A percentile compares a stretch with the other conserved stretches of the same genome.
Conservation (phyloP, 2,329 filamentous ascomycete genomes). For the Pseudomassariella vexata region DNA sequence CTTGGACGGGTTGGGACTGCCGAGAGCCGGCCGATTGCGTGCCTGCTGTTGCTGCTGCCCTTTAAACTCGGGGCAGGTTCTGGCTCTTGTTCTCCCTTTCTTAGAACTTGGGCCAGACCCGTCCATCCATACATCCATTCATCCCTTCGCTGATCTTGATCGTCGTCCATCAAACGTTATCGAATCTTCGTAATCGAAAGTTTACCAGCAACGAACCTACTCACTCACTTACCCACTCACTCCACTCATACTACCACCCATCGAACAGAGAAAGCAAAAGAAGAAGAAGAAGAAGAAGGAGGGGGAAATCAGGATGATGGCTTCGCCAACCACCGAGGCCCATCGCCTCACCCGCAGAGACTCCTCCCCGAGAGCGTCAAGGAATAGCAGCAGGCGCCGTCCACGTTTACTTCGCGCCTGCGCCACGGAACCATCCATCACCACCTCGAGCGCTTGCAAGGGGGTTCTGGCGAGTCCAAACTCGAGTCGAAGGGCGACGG, state of each 20-base stretch:
- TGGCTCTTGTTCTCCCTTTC: no score
- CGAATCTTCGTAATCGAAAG: no score
- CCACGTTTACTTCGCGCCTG: conserved; percentile 49
- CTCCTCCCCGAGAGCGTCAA: conserved; percentile 32
- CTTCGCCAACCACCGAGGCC: conserved; percentile 28
- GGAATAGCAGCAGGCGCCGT: conserved; percentile 31
- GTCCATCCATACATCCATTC: no score
- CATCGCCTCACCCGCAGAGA: conserved; percentile 30
- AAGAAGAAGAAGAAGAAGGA: background rate
- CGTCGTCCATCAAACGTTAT: no score
- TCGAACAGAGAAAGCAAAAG: background rate
- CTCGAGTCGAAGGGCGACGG: conserved; percentile 44
- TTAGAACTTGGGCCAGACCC: no score
- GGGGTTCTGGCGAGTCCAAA: conserved; percentile 44
- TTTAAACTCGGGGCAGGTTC: no score
- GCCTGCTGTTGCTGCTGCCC: no score
- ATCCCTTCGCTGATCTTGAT: no score
- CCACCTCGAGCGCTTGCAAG: conserved; percentile 46
- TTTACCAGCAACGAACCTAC: no score
- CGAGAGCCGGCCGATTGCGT: no score
- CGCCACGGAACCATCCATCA: conserved; percentile 53
- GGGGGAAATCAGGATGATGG: conserved; percentile 21
- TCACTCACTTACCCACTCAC: background rate
- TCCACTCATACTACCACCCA: background rate
- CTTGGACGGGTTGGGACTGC: no score